Conservation (phyloP, 352 stramenopile species). For the Phytophthora hibernalis region DNA sequence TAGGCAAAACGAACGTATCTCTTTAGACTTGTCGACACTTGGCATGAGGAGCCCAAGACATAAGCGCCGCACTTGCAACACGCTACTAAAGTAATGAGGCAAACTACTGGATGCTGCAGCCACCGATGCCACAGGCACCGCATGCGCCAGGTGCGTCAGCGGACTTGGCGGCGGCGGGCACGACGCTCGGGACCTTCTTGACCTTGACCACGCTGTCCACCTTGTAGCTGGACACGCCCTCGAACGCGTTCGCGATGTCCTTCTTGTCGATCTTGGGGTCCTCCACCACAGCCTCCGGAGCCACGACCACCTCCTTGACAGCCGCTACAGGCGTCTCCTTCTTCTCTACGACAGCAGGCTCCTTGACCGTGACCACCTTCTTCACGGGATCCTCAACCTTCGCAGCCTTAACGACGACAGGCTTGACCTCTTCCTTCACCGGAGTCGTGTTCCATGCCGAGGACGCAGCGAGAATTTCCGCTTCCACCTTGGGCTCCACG, state of each 20-base stretch:
- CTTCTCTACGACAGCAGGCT: slow-evolving; percentile 21
- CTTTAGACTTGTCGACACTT: slow-evolving; percentile 2
- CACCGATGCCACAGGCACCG: slow-evolving; percentile 37
- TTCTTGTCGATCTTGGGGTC: slow-evolving; percentile 36
- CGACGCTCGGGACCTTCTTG: slow-evolving; percentile 34
- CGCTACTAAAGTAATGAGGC: slow-evolving; percentile 24
- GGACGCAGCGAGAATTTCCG: slow-evolving; percentile 12
- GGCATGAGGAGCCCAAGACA: neutral
- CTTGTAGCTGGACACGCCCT: slow-evolving; percentile 48
- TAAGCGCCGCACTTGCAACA: neutral
- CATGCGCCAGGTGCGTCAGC: slow-evolving; percentile 30
- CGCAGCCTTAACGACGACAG: slow-evolving; percentile 15
- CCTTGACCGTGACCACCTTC: slow-evolving; percentile 9
- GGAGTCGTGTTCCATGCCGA: slow-evolving; percentile 41
- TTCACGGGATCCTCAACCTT: slow-evolving; percentile 21
- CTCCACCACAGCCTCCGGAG: slow-evolving; percentile 22
- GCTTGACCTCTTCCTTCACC: slow-evolving; percentile 25
- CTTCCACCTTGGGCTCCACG: slow-evolving; percentile 26
- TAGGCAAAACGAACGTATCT: slow-evolving; percentile 18
- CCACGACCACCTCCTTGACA: slow-evolving; percentile 30
- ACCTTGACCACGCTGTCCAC: slow-evolving; percentile 39
- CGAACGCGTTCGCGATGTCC: slow-evolving; percentile 40
- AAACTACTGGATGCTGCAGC: slow-evolving; percentile 44
- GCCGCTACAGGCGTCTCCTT: slow-evolving; percentile 15
- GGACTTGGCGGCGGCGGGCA: slow-evolving; percentile 27